Evolutionary conservation across 164 flowering plant genomes (phyloP), one percentile per base, ranked within the genome.

Genomic region (Chimonanthus praecox): DNA sequence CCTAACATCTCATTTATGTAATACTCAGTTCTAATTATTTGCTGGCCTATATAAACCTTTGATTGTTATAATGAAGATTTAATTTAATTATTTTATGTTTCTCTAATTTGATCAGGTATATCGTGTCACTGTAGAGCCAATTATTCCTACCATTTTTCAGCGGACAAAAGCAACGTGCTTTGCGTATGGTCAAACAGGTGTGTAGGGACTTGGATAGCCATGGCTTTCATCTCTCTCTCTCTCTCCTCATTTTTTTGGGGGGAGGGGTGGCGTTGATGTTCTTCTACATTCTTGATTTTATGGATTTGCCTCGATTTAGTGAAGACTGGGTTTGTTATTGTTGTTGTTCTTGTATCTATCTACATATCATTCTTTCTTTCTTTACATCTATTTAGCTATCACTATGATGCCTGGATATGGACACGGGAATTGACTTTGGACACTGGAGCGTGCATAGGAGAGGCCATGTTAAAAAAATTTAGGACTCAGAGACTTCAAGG

Each of bases 131-230:
- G 94, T 95, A 45, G 88, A 91, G 78, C 99, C 99, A 67, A 95
- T 93, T 58, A 90, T 95, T 78, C 99, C 99, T 45, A 87, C 81
- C 68, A 92, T 95, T 61, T 95, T 95, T 76, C 97, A 93, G 80
- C 81, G 94, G 74, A 92, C 98, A 51, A 95, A 93, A 83, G 99
- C 99, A 66, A 95, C 99, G 20, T 95, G 99, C 84, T 95, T 95
- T 82, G 99, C 99, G 9, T 95, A 95, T 86, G 99, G 99, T 67
- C 99, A 96, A 77, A 96, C 99, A 84, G 98, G 98, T 94, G 45
- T 6, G 54, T 51, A 44, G 60, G 16, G 60, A 54, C 16, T 54
- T 54, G 60, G 60, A 54, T 33, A 33, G 33, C 33, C 33, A 33
- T 33, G 33, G 33, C 33, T 33, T 33, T 33, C 33, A 33, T 33